Evolutionary conservation across 2,329 filamentous ascomycete genomes (phyloP).

Genomic region (Venturia nashicola): DNA sequence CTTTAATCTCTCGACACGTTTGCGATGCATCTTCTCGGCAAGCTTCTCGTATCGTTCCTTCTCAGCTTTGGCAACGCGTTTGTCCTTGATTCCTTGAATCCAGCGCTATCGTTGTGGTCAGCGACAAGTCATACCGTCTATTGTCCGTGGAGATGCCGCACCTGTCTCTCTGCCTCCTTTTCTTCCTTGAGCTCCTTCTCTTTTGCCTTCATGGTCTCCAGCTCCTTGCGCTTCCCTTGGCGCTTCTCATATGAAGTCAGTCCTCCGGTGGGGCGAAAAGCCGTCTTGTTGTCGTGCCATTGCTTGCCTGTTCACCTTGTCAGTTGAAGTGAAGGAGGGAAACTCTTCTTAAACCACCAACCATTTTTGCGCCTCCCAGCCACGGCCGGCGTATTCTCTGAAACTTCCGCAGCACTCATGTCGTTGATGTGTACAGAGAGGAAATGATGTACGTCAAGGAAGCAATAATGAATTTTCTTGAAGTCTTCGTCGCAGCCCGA

Average conservation of each 20-base stretch:
- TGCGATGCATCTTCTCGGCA: conserved; percentile 96
- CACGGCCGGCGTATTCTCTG: conserved; percentile 23
- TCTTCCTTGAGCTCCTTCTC: conserved; percentile 95
- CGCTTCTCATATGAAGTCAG: conserved; percentile 71
- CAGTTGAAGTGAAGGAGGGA: conserved; percentile 11
- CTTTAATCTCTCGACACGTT: conserved; percentile 85
- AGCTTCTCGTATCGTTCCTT: conserved; percentile 85
- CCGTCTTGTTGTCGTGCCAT: conserved; percentile 74
- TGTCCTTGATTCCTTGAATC: conserved; percentile 72
- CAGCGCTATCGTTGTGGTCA: conserved; percentile 43
- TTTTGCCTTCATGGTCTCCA: conserved; percentile 73
- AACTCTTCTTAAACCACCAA: conserved; percentile 26
- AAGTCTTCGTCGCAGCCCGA: neutral
- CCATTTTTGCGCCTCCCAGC: conserved; percentile 72
- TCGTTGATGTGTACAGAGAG: neutral
- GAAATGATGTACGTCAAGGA: neutral
- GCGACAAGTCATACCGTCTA: neutral
- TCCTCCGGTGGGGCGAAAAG: conserved; percentile 73
- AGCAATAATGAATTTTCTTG: neutral
- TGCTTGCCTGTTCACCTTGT: conserved; percentile 60
- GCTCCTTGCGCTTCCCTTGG: conserved; percentile 53
- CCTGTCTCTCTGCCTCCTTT: conserved; percentile 80
- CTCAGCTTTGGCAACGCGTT: conserved; percentile 79
- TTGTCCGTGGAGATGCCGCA: conserved; percentile 28
- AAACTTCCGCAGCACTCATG: conserved; percentile 34